Percentiles rank a stretch among this genome's conserved stretches.
Conservation (phyloP, 495 filamentous ascomycete species). For the Aspergillus heteromorphus region DNA sequence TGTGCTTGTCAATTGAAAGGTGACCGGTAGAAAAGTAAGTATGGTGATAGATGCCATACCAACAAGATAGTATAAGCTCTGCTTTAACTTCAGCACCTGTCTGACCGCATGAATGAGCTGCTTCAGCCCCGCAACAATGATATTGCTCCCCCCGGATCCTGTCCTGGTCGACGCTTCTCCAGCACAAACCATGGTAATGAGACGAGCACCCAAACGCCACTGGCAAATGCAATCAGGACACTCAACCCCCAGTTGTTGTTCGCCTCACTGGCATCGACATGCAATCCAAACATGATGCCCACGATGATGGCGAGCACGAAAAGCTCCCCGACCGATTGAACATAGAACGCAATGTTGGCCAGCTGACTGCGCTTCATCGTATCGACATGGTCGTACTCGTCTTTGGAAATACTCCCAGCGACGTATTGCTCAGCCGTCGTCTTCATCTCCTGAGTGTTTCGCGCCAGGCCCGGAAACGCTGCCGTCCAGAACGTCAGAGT, state of each 20-base stretch:
- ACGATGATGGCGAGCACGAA: slow-evolving; percentile 58
- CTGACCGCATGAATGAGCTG: slow-evolving; percentile 51
- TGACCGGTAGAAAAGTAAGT: too few species aligned
- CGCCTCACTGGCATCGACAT: slow-evolving; percentile 50
- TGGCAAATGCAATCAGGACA: slow-evolving; percentile 59
- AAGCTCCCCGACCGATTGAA: slow-evolving; percentile 56
- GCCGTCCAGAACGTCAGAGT: slow-evolving; percentile 65
- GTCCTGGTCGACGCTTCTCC: slow-evolving; percentile 57
- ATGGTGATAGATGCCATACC: too few species aligned
- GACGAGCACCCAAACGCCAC: slow-evolving; percentile 56
- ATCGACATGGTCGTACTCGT: slow-evolving; percentile 57
- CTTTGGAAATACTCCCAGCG: slow-evolving; percentile 47
- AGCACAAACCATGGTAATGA: slow-evolving; percentile 60
- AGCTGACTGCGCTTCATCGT: slow-evolving; percentile 57
- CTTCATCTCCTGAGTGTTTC: slow-evolving; percentile 52
- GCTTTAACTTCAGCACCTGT: slow-evolving; percentile 59
- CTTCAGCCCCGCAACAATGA: slow-evolving; percentile 52
- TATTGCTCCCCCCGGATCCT: slow-evolving; percentile 40
- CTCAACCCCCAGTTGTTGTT: slow-evolving; percentile 63
- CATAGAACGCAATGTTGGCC: slow-evolving; percentile 57
- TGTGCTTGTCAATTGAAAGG: background rate
- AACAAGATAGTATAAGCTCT: slow-evolving; percentile 58
- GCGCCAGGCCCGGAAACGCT: slow-evolving; percentile 56
- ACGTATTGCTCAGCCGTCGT: slow-evolving; percentile 47
- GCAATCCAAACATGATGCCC: slow-evolving; percentile 55